These are phyloP conservation scores for Neodidymelliopsis sp. DNA, from an alignment of 2,329 filamentous ascomycete species.

Conservation along the genomic window DNA sequence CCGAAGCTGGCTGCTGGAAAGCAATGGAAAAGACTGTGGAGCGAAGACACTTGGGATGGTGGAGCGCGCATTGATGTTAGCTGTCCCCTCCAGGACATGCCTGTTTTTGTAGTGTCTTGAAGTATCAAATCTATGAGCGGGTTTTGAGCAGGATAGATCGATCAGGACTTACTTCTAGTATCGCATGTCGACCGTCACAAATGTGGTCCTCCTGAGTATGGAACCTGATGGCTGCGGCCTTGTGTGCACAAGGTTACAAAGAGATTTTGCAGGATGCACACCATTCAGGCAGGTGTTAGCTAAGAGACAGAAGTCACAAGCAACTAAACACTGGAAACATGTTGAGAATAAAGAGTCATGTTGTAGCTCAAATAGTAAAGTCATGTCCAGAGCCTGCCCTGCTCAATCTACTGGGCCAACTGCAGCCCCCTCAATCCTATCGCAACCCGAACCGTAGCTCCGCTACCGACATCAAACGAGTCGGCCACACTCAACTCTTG, in stretches of 20 bases:
- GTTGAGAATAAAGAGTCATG: background rate
- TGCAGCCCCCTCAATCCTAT: constrained; percentile 37
- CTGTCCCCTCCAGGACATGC: constrained; percentile 57
- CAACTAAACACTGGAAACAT: no score
- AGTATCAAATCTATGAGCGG: no score
- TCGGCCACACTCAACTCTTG: constrained; percentile 30
- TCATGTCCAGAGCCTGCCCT: background rate
- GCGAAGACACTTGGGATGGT: constrained; percentile 46
- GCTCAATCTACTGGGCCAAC: constrained; percentile 16
- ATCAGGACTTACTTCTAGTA: no score
- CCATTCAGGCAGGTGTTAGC: no score
- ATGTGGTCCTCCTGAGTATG: no score
- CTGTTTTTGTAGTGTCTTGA: constrained; percentile 51
- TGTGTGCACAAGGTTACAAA: no score
- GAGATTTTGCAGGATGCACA: no score
- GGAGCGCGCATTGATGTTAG: constrained; percentile 52
- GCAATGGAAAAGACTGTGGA: constrained; percentile 55
- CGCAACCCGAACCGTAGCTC: constrained; percentile 32
- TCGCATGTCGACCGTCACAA: no score
- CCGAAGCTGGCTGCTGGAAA: constrained; percentile 48
- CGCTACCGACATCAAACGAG: constrained; percentile 37
- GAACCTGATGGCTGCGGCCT: no score
- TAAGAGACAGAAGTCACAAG: no score
- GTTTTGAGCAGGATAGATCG: no score
- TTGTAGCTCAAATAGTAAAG: no score